These are phyloP conservation scores for Haplosporangium sp. DNA, from an alignment of 371 early-diverging fungal species.

Conservation along the genomic window DNA sequence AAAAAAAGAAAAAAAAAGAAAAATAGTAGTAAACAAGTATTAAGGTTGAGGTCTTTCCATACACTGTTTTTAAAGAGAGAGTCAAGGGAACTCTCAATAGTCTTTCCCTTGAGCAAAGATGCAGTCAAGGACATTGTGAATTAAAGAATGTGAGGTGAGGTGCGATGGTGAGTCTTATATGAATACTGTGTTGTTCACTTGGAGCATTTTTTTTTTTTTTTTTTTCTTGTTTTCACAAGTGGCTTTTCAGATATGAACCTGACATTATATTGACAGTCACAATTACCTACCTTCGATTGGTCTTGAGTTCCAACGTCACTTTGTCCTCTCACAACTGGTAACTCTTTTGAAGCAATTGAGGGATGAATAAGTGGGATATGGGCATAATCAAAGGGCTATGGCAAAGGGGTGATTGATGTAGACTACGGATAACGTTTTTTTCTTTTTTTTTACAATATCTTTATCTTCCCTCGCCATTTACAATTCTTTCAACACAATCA, in stretches of 20 bases:
- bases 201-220: too few species aligned
- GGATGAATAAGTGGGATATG: background rate
- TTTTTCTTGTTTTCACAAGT: too few species aligned
- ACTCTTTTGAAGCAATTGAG: background rate
- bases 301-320: conserved; percentile 10
- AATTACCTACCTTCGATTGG: too few species aligned
- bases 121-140: conserved; percentile 29
- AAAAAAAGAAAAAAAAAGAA: background rate
- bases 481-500: background rate
- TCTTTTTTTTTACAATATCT: background rate
- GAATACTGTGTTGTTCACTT: too few species aligned
- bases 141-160: too few species aligned
- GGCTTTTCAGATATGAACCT: conserved; percentile 16
- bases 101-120: conserved; percentile 47
- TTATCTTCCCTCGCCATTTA: background rate
- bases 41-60: too few species aligned
- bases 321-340: background rate
- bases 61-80: conserved; percentile 37
- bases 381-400: background rate
- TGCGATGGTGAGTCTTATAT: background rate
- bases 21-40: too few species aligned
- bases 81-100: conserved; percentile 1
- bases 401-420: background rate
- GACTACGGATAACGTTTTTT: background rate
- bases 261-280: conserved; percentile 6